Conservation (phyloP, 345 rosid species). For the Linum usitatissimum region DNA sequence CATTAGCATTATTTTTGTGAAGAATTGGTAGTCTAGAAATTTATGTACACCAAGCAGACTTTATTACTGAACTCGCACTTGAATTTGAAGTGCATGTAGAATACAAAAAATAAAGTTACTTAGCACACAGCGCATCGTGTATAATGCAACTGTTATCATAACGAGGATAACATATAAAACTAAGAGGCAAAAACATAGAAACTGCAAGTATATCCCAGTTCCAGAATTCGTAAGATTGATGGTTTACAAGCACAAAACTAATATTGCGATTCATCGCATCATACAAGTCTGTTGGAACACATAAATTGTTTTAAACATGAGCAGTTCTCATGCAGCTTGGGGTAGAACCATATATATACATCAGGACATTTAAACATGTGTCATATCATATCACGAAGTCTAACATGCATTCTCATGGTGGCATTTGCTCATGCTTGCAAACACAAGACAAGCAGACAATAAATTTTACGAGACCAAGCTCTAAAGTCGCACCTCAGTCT, state of each 20-base stretch:
- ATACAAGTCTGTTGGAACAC: not conserved
- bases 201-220: too few relatives aligned
- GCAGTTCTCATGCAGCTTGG: not conserved
- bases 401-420: not conserved
- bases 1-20: not conserved
- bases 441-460: conserved; percentile 6
- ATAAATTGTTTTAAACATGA: not conserved
- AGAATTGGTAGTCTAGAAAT: not conserved
- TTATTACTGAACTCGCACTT: too few relatives aligned
- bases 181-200: too few relatives aligned
- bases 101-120: too few relatives aligned
- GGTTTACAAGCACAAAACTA: too few relatives aligned
- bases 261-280: too few relatives aligned
- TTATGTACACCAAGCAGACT: not conserved
- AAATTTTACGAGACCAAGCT: conserved; percentile 12
- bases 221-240: too few relatives aligned
- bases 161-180: too few relatives aligned
- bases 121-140: too few relatives aligned
- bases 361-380: not conserved
- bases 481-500: conserved; percentile 58
- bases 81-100: too few relatives aligned
- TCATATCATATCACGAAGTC: conserved; percentile 1
- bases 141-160: too few relatives aligned
- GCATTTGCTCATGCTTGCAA: not conserved
- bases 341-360: not conserved